These are phyloP conservation scores for Loxodes magnus DNA, from an alignment of 73 alveolate genomes.

Conservation along the genomic window DNA sequence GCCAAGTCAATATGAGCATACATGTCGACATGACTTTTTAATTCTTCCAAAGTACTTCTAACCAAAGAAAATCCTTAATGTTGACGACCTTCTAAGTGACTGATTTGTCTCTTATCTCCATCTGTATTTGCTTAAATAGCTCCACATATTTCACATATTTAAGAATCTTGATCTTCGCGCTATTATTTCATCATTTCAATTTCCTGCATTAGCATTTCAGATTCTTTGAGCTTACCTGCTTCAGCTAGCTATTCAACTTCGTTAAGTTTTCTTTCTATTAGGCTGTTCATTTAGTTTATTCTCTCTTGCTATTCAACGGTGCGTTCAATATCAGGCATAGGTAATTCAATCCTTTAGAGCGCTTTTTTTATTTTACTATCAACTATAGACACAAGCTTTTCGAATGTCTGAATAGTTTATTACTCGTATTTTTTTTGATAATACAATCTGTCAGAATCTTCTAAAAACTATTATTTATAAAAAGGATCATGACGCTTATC, in stretches of 20 bases:
- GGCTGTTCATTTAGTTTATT: slow-evolving; percentile 24
- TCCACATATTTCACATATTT: slow-evolving; percentile 87
- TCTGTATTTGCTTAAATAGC: slow-evolving; percentile 79
- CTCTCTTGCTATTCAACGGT: slow-evolving; percentile 34
- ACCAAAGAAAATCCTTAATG: slow-evolving; percentile 73
- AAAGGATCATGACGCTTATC: slow-evolving; percentile 68
- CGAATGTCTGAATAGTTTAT: slow-evolving; percentile 48
- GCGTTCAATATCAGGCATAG: slow-evolving; percentile 45
- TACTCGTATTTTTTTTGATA: slow-evolving; percentile 75
- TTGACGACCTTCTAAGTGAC: slow-evolving; percentile 80
- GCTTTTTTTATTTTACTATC: slow-evolving; percentile 55
- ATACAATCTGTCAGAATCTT: slow-evolving; percentile 48
- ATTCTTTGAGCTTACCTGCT: slow-evolving; percentile 63
- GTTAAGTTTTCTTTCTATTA: slow-evolving; percentile 30
- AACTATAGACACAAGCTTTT: slow-evolving; percentile 50
- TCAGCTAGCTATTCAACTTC: slow-evolving; percentile 73
- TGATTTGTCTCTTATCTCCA: slow-evolving; percentile 70
- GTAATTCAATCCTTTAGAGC: slow-evolving; percentile 69
- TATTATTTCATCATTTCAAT: slow-evolving; percentile 64
- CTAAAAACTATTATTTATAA: slow-evolving; percentile 62
- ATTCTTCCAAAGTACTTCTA: slow-evolving; percentile 58
- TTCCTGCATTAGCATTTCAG: slow-evolving; percentile 66
- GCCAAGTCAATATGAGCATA: slow-evolving; percentile 25
- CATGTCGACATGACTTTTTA: slow-evolving; percentile 49
- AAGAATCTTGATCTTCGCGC: slow-evolving; percentile 45